Conservation (phyloP, 83 land plant species). For the Diphasiastrum complanatum region DNA sequence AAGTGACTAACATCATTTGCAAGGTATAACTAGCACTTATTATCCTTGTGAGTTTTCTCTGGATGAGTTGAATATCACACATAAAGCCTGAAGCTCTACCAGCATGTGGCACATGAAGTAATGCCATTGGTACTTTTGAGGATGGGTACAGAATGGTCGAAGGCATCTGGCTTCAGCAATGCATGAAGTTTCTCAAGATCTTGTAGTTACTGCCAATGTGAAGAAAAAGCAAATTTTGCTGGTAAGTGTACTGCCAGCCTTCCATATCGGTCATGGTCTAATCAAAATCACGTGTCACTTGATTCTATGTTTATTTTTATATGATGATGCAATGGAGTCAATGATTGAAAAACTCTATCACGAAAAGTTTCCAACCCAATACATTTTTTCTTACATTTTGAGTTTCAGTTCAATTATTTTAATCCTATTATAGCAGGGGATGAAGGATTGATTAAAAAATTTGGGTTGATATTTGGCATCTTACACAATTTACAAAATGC, state of each 20-base stretch:
- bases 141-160: conserved; percentile 30
- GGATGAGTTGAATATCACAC: not conserved
- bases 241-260: conserved; percentile 15
- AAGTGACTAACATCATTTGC: conserved; percentile 33
- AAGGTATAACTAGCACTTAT: conserved; percentile 20
- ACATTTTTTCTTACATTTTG: too few species aligned
- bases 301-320: too few species aligned
- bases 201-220: conserved; percentile 36
- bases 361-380: too few species aligned
- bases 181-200: conserved; percentile 33
- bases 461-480: not conserved
- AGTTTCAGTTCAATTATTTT: too few species aligned
- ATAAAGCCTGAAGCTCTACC: not conserved
- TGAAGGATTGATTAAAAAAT: too few species aligned
- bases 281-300: too few species aligned
- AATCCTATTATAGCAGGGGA: too few species aligned
- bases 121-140: not conserved
- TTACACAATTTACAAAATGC: not conserved
- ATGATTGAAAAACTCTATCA: too few species aligned
- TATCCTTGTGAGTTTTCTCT: not conserved
- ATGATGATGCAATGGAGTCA: too few species aligned
- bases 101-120: not conserved
- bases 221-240: conserved; percentile 29
- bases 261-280: not conserved
- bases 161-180: conserved; percentile 31